Conservation (phyloP, 805 yeast species). For the Priceomyces haplophilus region DNA sequence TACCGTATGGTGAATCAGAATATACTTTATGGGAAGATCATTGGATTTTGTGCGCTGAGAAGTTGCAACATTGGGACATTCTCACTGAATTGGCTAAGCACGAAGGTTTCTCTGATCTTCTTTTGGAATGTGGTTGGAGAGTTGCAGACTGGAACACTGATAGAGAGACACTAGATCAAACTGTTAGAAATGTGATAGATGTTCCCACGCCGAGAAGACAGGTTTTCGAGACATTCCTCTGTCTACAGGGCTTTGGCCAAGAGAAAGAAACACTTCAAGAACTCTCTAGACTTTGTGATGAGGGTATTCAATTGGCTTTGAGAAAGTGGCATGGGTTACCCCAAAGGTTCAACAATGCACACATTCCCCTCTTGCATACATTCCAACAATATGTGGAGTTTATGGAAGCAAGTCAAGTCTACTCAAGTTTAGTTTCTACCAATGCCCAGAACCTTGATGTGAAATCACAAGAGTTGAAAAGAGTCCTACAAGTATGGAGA, state of each 20-base stretch:
- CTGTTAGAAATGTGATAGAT: constrained; percentile 95
- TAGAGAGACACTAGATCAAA: constrained; percentile 88
- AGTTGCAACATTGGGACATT: constrained; percentile 96
- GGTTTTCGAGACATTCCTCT: constrained; percentile 89
- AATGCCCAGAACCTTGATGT: constrained; percentile 89
- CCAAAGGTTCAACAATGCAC: constrained; percentile 72
- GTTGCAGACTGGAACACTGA: constrained; percentile 98
- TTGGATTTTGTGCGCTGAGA: constrained; percentile 97
- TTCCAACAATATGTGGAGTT: constrained; percentile 98
- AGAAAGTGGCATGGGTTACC: constrained; percentile 94
- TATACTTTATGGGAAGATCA: constrained; percentile 97
- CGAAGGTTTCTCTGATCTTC: constrained; percentile 92
- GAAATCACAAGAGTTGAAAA: constrained; percentile 89
- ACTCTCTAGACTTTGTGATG: constrained; percentile 84
- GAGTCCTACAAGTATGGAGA: constrained; percentile 96
- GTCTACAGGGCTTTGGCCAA: constrained; percentile 90
- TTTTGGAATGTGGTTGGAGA: constrained; percentile 99
- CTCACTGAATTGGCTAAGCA: constrained; percentile 94
- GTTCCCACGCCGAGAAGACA: constrained; percentile 98
- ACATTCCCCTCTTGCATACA: constrained; percentile 83
- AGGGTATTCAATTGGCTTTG: constrained; percentile 89
- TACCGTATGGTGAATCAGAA: constrained; percentile 94
- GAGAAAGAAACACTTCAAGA: constrained; percentile 83
- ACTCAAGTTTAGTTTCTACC: constrained; percentile 80
- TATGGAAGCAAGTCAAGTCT: constrained; percentile 94